These are phyloP conservation scores for Sugiyamaella paludigena DNA, from an alignment of 1,139 yeast genomes.

Conservation along the genomic window DNA sequence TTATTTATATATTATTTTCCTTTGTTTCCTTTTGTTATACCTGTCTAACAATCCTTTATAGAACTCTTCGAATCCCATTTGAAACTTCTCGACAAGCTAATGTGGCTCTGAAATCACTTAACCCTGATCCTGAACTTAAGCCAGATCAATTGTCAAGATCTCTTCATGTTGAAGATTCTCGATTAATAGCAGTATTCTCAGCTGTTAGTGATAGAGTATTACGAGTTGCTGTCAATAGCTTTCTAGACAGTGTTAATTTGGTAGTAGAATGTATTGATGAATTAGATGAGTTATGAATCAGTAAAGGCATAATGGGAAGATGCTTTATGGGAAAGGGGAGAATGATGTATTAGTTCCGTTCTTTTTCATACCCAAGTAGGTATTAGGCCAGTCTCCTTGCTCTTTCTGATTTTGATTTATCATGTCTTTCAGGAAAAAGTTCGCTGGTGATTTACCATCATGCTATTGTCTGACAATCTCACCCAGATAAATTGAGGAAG, in stretches of 20 bases:
- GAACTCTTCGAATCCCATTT: constrained; percentile 60
- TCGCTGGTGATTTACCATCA: no score
- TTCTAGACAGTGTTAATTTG: constrained; percentile 62
- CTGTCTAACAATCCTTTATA: constrained; percentile 17
- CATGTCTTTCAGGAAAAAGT: no score
- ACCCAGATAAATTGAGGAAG: no score
- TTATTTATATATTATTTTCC: no score
- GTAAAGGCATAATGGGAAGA: no score
- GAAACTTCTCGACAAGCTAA: constrained; percentile 55
- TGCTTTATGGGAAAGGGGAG: no score
- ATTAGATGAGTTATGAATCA: constrained; percentile 42
- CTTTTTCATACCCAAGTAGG: no score
- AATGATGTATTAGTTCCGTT: no score
- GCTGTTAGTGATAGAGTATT: constrained; percentile 64
- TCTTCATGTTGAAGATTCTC: constrained; percentile 26
- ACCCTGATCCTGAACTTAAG: constrained; percentile 77
- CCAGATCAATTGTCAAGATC: constrained; percentile 43
- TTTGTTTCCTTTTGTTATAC: no score
- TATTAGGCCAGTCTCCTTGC: no score
- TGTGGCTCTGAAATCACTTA: constrained; percentile 57
- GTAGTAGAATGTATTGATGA: constrained; percentile 66
- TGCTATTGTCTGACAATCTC: no score
- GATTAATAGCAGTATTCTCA: constrained; percentile 46
- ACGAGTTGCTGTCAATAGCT: constrained; percentile 67
- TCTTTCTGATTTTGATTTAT: no score